phyloP scores from a whole-genome alignment of 805 yeast genomes.

The Yarrowia yakushimensis region DNA sequence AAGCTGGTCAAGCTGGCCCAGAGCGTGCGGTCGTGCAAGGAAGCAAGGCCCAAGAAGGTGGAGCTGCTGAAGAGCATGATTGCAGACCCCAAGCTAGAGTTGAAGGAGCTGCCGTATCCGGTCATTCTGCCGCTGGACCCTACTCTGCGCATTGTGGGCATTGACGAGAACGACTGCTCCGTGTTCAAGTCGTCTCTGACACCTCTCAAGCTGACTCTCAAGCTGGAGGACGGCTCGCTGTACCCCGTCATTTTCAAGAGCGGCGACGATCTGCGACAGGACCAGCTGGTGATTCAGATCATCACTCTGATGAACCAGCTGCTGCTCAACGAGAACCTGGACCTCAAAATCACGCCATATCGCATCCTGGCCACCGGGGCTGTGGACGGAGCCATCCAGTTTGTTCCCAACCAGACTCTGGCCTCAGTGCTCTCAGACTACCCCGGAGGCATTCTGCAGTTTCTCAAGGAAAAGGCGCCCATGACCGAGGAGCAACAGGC shows the following conservation, averaged over 20 bases:
- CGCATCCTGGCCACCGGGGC: slow-evolving; percentile 87
- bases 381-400: slow-evolving; percentile 88
- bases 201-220: slow-evolving; percentile 80
- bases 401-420: slow-evolving; percentile 87
- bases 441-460: slow-evolving; percentile 71
- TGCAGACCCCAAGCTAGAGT: slow-evolving; percentile 45
- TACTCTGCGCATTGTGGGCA: slow-evolving; percentile 64
- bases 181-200: slow-evolving; percentile 90
- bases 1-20: slow-evolving; percentile 63
- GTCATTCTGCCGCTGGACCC: slow-evolving; percentile 84
- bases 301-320: slow-evolving; percentile 87
- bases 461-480: slow-evolving; percentile 46
- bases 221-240: slow-evolving; percentile 47
- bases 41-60: slow-evolving; percentile 70
- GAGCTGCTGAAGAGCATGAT: slow-evolving; percentile 62
- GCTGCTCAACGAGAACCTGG: slow-evolving; percentile 83
- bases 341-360: slow-evolving; percentile 82
- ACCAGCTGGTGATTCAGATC: slow-evolving; percentile 93
- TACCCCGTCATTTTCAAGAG: slow-evolving; percentile 90
- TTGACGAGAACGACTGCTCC: slow-evolving; percentile 70
- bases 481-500: slow-evolving; percentile 19
- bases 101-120: slow-evolving; percentile 45
- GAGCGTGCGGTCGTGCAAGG: slow-evolving; percentile 61
- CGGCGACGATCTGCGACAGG: slow-evolving; percentile 95
- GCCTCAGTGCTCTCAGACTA: slow-evolving; percentile 70